Base-by-base conservation (phyloP, 331 rosid species). In the Phaseolus coccineus region DNA sequence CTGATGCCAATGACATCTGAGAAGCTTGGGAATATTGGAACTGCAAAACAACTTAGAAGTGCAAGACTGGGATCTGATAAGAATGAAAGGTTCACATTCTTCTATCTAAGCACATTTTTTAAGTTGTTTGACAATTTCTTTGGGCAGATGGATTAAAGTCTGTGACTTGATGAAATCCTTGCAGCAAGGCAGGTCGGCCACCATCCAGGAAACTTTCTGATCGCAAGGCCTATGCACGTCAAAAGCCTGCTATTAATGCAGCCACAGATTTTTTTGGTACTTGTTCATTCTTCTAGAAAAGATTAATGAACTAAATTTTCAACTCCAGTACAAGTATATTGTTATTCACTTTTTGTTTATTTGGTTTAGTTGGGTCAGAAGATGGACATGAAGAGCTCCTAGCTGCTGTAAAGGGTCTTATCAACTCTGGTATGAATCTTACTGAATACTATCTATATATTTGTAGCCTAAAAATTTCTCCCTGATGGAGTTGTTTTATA, bases 181-280 rank as follows among this genome's bases (percentile, higher is more conserved):
- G 85, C 97, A 94, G 98, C 89, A 92, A 91, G 90, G 90, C 89
- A 56, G 97, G 98, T 69, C 97, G 97, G 82, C 98, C 98, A 59
- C 97, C 97, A 80, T 91, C 93, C 39, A 89, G 97, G 84, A 92
- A 91, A 84, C 92, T 91, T 39, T 91, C 97, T 84, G 97, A 92
- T 77, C 95, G 97, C 27, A 94, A 89, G 84, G 89, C 97, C 16
- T 92, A 91, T 81, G 83, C 94, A 69, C 95, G 98, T 75, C 97
- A 92, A 84, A 92, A 92, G 85, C 92, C 89, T 74, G 83, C 89
- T 33, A 76, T 84, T 16, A 91, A 84, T 84, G 80, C 89, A 68
- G 87, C 91, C 33, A 77, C 94, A 74, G 98, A 94, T 77, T 88
- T 92, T 89, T 89, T 85, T 46, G 98, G 98, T 94, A 85, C 81